These are phyloP conservation scores for Fonsecaea nubica DNA, from an alignment of 2,329 filamentous ascomycete genomes.

Conservation along the genomic window DNA sequence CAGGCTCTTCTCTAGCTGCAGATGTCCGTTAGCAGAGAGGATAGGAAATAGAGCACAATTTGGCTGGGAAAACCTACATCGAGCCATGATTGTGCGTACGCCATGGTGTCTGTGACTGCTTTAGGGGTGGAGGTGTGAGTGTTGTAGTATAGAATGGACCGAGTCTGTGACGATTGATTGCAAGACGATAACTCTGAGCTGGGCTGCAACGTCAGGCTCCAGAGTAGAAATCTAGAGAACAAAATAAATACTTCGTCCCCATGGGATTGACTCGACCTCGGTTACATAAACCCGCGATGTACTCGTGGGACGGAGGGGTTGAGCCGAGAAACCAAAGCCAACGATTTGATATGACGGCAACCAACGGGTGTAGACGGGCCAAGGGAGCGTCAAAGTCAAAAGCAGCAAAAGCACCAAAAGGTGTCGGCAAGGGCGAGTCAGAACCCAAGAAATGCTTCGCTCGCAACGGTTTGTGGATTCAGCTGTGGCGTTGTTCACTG, in stretches of 20 bases:
- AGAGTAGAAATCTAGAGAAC: not conserved
- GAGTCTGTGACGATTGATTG: not conserved
- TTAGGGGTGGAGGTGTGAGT: slow-evolving; percentile 2
- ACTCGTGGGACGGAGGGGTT: not conserved
- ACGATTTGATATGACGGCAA: not conserved
- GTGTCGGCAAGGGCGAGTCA: slow-evolving; percentile 4
- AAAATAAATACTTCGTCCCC: slow-evolving; percentile 4
- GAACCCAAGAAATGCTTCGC: slow-evolving; percentile 4
- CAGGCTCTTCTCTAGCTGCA: slow-evolving; percentile 35
- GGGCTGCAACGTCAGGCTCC: not conserved
- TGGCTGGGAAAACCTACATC: slow-evolving; percentile 25
- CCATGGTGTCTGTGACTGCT: slow-evolving; percentile 22
- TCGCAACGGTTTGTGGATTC: not conserved
- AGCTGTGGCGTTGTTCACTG: not conserved
- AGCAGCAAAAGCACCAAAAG: not conserved
- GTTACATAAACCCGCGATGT: slow-evolving; percentile 4
- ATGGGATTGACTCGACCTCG: slow-evolving; percentile 1
- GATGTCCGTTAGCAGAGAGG: not conserved
- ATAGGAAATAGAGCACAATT: not conserved
- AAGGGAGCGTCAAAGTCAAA: slow-evolving; percentile 4
- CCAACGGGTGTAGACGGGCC: too few species aligned
- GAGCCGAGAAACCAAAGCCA: not conserved
- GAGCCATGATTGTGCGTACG: slow-evolving; percentile 37
- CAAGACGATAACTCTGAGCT: not conserved
- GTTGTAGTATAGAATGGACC: not conserved